Percentiles rank a stretch among this genome's conserved stretches.
Evolutionary conservation across 2,329 filamentous ascomycete genomes (phyloP).

Genomic region (Phaeosphaeriaceae sp.): DNA sequence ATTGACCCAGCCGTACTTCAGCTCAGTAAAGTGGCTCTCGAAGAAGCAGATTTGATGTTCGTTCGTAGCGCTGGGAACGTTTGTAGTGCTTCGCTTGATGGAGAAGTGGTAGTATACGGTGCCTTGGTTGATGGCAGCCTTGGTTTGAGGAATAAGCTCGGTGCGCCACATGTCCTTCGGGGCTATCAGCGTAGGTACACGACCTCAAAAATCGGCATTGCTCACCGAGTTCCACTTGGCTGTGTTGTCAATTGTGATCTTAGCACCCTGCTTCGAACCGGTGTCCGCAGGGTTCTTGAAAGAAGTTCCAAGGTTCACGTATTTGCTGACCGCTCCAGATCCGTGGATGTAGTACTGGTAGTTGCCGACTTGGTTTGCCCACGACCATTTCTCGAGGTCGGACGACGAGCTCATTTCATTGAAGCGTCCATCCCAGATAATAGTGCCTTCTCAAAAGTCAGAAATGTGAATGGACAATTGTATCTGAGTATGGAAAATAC

Average conservation of each 20-base stretch:
- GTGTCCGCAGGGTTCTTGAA: slow-evolving; percentile 72
- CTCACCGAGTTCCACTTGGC: slow-evolving; percentile 70
- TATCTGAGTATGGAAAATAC: slow-evolving; percentile 14
- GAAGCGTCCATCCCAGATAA: slow-evolving; percentile 72
- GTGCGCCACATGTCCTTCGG: slow-evolving; percentile 71
- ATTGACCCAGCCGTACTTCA: slow-evolving; percentile 71
- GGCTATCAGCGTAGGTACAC: neutral
- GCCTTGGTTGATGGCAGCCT: slow-evolving; percentile 68
- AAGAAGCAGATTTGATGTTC: slow-evolving; percentile 73
- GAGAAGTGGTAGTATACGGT: slow-evolving; percentile 77
- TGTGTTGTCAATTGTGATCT: slow-evolving; percentile 69
- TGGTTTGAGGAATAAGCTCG: slow-evolving; percentile 76
- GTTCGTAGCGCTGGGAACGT: slow-evolving; percentile 66
- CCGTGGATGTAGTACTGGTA: slow-evolving; percentile 84
- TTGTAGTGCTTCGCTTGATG: slow-evolving; percentile 65
- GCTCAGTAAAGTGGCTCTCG: slow-evolving; percentile 76
- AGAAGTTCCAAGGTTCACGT: slow-evolving; percentile 66
- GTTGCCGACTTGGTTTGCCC: slow-evolving; percentile 70
- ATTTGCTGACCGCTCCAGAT: slow-evolving; percentile 60
- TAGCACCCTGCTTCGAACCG: slow-evolving; percentile 68
- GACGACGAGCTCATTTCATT: slow-evolving; percentile 63
- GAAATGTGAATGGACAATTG: too few species aligned
- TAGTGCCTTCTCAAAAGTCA: slow-evolving; percentile 45
- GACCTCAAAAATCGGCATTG: neutral
- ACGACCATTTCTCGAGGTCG: slow-evolving; percentile 69